Evolutionary conservation across 192 early-diverging fungal species (phyloP).

Genomic region (Backusella tarrabulga): DNA sequence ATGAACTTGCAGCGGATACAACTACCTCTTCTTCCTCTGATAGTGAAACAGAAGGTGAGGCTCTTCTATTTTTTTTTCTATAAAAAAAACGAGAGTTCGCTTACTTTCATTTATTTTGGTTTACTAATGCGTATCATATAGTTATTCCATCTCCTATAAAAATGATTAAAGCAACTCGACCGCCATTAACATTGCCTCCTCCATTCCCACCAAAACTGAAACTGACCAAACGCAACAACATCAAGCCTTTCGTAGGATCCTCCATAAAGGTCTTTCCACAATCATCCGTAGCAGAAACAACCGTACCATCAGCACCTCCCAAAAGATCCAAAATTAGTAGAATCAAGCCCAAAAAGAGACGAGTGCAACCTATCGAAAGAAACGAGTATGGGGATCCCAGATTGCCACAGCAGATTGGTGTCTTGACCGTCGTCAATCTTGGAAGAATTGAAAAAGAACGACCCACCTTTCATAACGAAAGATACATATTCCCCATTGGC

Average conservation of each 20-base stretch:
- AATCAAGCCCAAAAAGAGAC: slow-evolving; percentile 5
- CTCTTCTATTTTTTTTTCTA: neutral
- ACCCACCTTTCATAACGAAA: slow-evolving; percentile 79
- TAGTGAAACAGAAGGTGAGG: slow-evolving; percentile 2
- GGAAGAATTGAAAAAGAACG: slow-evolving; percentile 73
- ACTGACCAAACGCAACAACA: neutral
- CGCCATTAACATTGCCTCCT: neutral
- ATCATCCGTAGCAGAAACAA: neutral
- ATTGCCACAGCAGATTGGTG: slow-evolving; percentile 75
- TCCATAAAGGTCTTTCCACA: neutral
- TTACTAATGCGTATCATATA: neutral
- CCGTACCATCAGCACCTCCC: slow-evolving; percentile 20
- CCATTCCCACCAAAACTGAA: neutral
- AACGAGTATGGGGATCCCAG: slow-evolving; percentile 65
- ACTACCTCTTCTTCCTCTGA: slow-evolving; percentile 3
- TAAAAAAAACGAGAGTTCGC: neutral
- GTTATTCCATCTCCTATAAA: neutral
- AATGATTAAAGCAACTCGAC: neutral
- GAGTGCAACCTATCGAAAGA: slow-evolving; percentile 41
- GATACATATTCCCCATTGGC: slow-evolving; percentile 91
- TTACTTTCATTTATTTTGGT: neutral
- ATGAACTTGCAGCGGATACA: neutral
- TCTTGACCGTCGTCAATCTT: slow-evolving; percentile 67
- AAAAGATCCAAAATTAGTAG: slow-evolving; percentile 24
- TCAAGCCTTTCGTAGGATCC: neutral